Percentiles rank a stretch among this genome's conserved stretches.
Conservation (phyloP, 805 yeast genomes). For the Zygosaccharomyces rouxii region DNA sequence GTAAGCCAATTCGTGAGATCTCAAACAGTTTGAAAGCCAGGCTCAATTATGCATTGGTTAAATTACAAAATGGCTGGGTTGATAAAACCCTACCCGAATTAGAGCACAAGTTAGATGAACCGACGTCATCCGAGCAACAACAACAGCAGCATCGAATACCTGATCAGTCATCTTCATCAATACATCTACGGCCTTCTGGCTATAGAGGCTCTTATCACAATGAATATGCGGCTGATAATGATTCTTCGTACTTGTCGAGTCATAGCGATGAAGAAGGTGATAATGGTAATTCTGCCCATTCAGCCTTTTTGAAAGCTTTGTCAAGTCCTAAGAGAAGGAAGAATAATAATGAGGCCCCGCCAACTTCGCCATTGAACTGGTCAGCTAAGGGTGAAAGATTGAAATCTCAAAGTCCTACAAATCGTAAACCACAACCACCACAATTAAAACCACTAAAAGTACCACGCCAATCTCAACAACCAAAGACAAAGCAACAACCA, state of each 20-base stretch:
- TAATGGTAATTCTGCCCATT: conserved; percentile 37
- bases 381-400: conserved; percentile 5
- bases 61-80: conserved; percentile 36
- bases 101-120: conserved; percentile 18
- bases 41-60: conserved; percentile 40
- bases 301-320: conserved; percentile 39
- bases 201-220: conserved; percentile 13
- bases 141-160: conserved; percentile 10
- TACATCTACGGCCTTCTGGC: conserved; percentile 6
- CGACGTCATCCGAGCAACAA: background rate
- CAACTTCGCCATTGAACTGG: conserved; percentile 15
- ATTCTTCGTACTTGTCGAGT: conserved; percentile 10
- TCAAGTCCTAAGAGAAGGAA: conserved; percentile 32
- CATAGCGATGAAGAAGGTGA: conserved; percentile 21
- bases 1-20: conserved; percentile 39
- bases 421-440: conserved; percentile 1
- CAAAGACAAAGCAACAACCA: conserved; percentile 11
- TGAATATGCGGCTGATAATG: conserved; percentile 14
- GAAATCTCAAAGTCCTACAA: background rate
- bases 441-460: conserved; percentile 7
- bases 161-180: background rate
- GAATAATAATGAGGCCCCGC: conserved; percentile 7
- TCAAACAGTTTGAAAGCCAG: conserved; percentile 40
- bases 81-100: conserved; percentile 30
- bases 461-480: background rate